Base-by-base conservation (phyloP, 2,329 filamentous ascomycete genomes). In the Ceratocystis colombiana region DNA sequence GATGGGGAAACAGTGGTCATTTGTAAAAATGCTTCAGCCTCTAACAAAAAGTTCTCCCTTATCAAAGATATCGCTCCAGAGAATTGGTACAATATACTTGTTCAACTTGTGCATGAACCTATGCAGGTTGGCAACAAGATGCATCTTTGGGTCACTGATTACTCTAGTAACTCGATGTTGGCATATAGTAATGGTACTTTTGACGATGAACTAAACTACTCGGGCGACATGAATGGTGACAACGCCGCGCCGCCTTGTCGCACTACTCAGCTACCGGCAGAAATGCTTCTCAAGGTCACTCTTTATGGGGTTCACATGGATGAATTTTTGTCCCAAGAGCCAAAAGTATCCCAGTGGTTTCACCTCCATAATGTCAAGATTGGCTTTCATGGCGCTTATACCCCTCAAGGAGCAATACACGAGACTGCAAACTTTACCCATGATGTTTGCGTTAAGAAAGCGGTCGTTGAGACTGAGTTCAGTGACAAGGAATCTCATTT, bases 61-160 rank as follows among this genome's bases (percentile, higher is more conserved):
- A 79, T 96, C 64, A 79, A 86, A 69, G 83, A 91, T 70, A 75
- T 90, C 1, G 71, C 76, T 2, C 75, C 80, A 0, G 73, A 74
- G 15, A 77, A 71, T 0, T 95, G 87, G 72, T 84, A 81, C 71
- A 84, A 96, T 72, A 72, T 95, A 1, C 77, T 89, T 20, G 90
- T 83, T 1, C 82, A 92, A 72, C 83, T 96, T 1, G 81, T 91
- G 61, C 78, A 74, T 59, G 75, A 77, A 1, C 80, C 81, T 0
- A 79, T 74, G 55, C 75, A 78, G 37, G 22, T 70, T 5, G 72
- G 73, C 25, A 79, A 81, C 30, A 81, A 75, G 66, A 75, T 82
- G 12, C 83, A 84, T 4, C 69, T 96, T 0, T 91, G 91, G 78
- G 77, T 96, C 20, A 88, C 89, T 0, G 92, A 96, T 74, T 96